Evolutionary conservation across 768 basidiomycete genomes (phyloP).

Genomic region (Baorangia bicolor): DNA sequence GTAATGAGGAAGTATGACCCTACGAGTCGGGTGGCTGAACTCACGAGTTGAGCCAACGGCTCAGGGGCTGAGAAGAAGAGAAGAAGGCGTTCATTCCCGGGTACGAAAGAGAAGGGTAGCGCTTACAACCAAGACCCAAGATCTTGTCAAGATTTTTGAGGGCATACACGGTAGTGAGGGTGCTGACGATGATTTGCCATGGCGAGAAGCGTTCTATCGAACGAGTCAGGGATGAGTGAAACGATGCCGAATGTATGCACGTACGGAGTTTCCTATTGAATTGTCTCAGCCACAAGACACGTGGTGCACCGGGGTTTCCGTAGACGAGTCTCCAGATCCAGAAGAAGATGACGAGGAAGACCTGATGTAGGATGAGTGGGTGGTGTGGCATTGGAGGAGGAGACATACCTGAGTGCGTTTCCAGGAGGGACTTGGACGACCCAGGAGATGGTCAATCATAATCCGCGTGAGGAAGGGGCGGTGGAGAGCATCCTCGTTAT

Average conservation of each 20-base stretch:
- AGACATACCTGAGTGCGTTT: slow-evolving; percentile 73
- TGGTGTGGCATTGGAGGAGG: neutral
- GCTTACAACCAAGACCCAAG: slow-evolving; percentile 71
- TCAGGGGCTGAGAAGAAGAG: slow-evolving; percentile 69
- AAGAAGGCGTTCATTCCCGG: neutral
- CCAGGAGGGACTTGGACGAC: slow-evolving; percentile 87
- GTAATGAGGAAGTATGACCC: slow-evolving; percentile 5
- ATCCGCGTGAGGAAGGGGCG: slow-evolving; percentile 7
- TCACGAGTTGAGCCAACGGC: slow-evolving; percentile 82
- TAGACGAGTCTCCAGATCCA: slow-evolving; percentile 81
- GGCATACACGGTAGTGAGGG: slow-evolving; percentile 82
- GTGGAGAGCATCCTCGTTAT: neutral
- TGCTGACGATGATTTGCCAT: slow-evolving; percentile 92
- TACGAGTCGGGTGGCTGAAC: slow-evolving; percentile 25
- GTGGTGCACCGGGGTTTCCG: slow-evolving; percentile 64
- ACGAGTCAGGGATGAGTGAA: neutral
- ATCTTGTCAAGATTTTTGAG: slow-evolving; percentile 83
- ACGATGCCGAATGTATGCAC: slow-evolving; percentile 19
- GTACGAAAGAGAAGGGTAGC: neutral
- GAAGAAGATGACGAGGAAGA: slow-evolving; percentile 87
- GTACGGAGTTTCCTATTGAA: slow-evolving; percentile 61
- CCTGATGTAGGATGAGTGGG: slow-evolving; percentile 43
- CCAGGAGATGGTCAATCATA: slow-evolving; percentile 95
- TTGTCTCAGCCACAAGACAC: slow-evolving; percentile 60
- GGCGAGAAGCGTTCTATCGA: slow-evolving; percentile 77